Evolutionary conservation across 768 basidiomycete genomes (phyloP), one percentile per base, ranked within the genome.

Genomic region (Tulasnella sp.): DNA sequence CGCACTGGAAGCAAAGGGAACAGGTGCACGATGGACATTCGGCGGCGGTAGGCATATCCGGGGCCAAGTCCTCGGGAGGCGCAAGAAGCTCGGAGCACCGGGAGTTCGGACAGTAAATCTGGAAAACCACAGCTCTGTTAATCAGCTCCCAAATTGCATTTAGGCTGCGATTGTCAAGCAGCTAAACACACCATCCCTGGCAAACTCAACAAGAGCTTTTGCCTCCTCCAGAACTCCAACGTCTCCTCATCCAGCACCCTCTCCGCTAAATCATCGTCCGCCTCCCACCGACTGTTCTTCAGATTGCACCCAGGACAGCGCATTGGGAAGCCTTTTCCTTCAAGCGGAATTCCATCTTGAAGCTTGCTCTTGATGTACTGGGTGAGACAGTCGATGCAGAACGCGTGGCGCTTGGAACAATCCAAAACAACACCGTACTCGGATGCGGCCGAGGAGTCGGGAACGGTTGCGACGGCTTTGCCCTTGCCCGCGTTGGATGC

Each of bases 321-420:
- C 5, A 75, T 57, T 10, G 74, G 74, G 23, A 75, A 75, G 1
- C 42, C 74, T 40, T 23, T 48, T 5, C 74, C 40, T 44, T 75
- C 74, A 1, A 48, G 20, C 32, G 46, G 26, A 32, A 40, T 48
- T 4, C 55, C 74, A 23, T 51, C 44, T 57, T 75, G 40, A 51
- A 75, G 74, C 74, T 75, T 75, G 74, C 74, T 61, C 44, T 48
- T 40, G 4, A 75, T 44, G 74, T 51, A 75, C 18, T 29, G 26
- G 7, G 74, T 75, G 11, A 48, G 42, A n/a, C 74, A 75, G 55
- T 75, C 74, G 46, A 75, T 51, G 23, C 74, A 75, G 44, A 44
- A 75, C 44, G 26, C 55, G 37, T 75, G 74, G 26, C 29, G 9
- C 10, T 48, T 48, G 37, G 74, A 26, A 35, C 74, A 75, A 23